Evolutionary conservation across 192 early-diverging fungal genomes (phyloP).

Genomic region (Gonapodya prolifera): DNA sequence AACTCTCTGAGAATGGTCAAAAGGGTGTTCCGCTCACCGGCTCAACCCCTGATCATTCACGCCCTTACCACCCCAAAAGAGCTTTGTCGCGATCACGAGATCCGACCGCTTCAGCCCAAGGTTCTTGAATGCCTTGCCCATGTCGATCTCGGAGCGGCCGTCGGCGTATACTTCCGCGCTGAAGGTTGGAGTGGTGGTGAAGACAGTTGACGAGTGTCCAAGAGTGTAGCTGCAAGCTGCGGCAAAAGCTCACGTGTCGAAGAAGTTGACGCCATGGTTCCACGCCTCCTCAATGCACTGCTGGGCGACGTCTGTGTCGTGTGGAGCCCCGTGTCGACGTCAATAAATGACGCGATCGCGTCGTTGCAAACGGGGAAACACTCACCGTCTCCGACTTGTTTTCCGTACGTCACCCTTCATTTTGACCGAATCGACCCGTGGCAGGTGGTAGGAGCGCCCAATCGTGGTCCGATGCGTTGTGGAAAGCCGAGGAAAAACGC

Average conservation of each 20-base stretch:
- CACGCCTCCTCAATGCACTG: conserved; percentile 55
- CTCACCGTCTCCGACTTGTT: conserved; percentile 18
- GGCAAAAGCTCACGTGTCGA: conserved; percentile 22
- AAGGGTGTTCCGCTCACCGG: too few relatives aligned
- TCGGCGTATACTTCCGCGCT: conserved; percentile 36
- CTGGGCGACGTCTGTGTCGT: conserved; percentile 34
- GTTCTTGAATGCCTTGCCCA: conserved; percentile 66
- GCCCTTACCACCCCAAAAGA: background rate
- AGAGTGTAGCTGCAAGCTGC: too few relatives aligned
- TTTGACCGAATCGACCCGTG: background rate
- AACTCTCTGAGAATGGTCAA: too few relatives aligned
- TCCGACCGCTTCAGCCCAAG: conserved; percentile 53
- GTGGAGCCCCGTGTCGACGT: background rate
- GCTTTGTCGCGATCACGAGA: conserved; percentile 67
- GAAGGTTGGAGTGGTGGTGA: too few relatives aligned
- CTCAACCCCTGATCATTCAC: background rate
- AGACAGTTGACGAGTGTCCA: too few relatives aligned
- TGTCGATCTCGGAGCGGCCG: conserved; percentile 59
- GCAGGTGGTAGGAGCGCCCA: background rate
- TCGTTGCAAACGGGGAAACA: background rate
- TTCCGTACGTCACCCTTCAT: conserved; percentile 45
- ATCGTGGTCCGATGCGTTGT: background rate
- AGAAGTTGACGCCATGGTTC: conserved; percentile 68
- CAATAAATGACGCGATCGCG: background rate
- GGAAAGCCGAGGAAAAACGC: background rate